phyloP scores from a whole-genome alignment of 192 early-diverging fungal genomes.

The Cetraspora pellucida region DNA sequence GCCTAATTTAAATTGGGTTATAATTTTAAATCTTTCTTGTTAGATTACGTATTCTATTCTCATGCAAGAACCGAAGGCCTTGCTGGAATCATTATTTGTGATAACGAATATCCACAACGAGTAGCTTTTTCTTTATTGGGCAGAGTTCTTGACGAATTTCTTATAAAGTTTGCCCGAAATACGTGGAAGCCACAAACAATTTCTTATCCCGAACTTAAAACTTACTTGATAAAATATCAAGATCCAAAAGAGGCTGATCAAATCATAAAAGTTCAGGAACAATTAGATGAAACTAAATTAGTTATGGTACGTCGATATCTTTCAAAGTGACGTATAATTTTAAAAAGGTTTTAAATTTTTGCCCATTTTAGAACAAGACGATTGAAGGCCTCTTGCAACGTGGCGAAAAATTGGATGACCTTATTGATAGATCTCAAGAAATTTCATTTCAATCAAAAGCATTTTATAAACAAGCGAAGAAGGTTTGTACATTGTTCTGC shows the following conservation, averaged over 20 bases:
- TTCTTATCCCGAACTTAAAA: slow-evolving; percentile 70
- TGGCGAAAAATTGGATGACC: slow-evolving; percentile 85
- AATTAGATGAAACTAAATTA: slow-evolving; percentile 96
- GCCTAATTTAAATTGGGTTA: background rate
- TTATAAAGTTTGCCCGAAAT: slow-evolving; percentile 56
- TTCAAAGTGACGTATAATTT: too few relatives aligned
- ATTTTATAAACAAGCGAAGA: slow-evolving; percentile 97
- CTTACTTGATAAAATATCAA: slow-evolving; percentile 81
- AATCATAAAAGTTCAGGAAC: slow-evolving; percentile 91
- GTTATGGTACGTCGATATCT: slow-evolving; percentile 64
- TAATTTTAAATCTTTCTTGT: background rate
- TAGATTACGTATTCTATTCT: slow-evolving; percentile 82
- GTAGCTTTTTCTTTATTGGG: slow-evolving; percentile 85
- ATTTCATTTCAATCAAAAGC: slow-evolving; percentile 90
- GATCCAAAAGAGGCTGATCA: slow-evolving; percentile 91
- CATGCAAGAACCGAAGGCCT: slow-evolving; percentile 74
- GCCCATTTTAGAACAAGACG: slow-evolving; percentile 46
- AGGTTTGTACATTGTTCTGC: slow-evolving; percentile 44
- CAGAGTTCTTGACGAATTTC: slow-evolving; percentile 89
- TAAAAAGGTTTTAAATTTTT: background rate
- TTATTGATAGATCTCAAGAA: slow-evolving; percentile 80
- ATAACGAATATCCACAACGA: slow-evolving; percentile 87
- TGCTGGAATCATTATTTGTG: slow-evolving; percentile 75
- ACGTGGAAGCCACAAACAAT: slow-evolving; percentile 42
- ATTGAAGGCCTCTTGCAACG: slow-evolving; percentile 89